Conservation (phyloP, 2,329 filamentous ascomycete genomes). For the Stylonectria norvegica region DNA sequence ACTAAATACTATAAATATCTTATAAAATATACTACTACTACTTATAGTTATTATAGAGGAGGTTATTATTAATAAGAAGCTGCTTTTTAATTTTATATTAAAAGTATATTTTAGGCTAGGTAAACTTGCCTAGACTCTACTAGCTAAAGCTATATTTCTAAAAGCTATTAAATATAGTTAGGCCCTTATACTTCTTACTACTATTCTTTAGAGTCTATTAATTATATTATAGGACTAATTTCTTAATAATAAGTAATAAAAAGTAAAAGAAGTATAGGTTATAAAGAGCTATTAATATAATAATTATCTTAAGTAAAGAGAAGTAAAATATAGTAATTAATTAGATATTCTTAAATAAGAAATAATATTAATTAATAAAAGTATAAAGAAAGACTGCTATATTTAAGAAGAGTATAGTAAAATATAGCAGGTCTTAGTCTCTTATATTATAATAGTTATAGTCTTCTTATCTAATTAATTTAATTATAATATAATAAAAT, state of each 20-base stretch:
- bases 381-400: neutral
- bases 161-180: neutral
- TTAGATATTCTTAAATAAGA: slow-evolving; percentile 1
- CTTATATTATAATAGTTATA: neutral
- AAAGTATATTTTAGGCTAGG: neutral
- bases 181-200: neutral
- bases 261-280: neutral
- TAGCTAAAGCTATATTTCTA: neutral
- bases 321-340: neutral
- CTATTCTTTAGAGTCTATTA: neutral
- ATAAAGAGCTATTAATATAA: neutral
- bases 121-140: neutral
- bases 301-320: slow-evolving; percentile 1
- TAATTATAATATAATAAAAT: neutral
- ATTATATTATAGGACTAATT: neutral
- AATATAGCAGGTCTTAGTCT: neutral
- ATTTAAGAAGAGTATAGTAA: neutral
- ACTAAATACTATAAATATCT: neutral
- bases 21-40: neutral
- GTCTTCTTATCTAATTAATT: neutral
- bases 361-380: neutral
- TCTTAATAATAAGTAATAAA: neutral
- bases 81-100: neutral
- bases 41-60: neutral
- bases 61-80: neutral